These are phyloP conservation scores for Botryotinia calthae DNA, from an alignment of 2,329 filamentous ascomycete species.

Conservation along the genomic window DNA sequence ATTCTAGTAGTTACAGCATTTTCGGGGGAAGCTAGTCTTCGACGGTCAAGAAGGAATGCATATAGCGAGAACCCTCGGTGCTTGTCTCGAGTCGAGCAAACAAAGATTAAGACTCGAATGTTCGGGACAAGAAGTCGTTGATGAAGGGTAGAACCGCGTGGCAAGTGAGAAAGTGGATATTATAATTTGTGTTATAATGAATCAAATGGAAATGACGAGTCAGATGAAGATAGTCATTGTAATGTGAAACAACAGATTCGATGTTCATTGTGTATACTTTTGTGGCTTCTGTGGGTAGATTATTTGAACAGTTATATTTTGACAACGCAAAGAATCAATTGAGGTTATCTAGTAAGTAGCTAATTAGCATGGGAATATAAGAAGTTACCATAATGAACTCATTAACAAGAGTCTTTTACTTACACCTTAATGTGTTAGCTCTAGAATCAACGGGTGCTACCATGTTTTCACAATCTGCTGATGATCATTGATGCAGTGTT, in stretches of 20 bases:
- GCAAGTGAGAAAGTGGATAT: background rate
- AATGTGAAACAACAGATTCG: background rate
- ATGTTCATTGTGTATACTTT: background rate
- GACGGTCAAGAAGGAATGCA: background rate
- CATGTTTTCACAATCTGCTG: rapidly evolving
- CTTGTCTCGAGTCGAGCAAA: background rate
- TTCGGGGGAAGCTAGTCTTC: too few species aligned
- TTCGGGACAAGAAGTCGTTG: rapidly evolving
- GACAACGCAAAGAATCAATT: background rate
- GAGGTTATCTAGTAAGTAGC: background rate
- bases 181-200: too few species aligned
- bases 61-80: background rate
- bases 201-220: background rate
- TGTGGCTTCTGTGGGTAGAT: background rate
- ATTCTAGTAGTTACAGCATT: background rate
- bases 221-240: background rate
- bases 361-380: background rate
- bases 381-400: rapidly evolving
- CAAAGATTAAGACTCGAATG: background rate
- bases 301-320: background rate
- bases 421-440: background rate
- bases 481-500: background rate
- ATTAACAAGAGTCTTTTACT: background rate
- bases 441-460: rapidly evolving
- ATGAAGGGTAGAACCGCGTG: background rate